A percentile compares a stretch with the other conserved stretches of the same genome.
These are phyloP conservation scores for Vigna nakashimae DNA, from an alignment of 306 rosid species.

Conservation along the genomic window DNA sequence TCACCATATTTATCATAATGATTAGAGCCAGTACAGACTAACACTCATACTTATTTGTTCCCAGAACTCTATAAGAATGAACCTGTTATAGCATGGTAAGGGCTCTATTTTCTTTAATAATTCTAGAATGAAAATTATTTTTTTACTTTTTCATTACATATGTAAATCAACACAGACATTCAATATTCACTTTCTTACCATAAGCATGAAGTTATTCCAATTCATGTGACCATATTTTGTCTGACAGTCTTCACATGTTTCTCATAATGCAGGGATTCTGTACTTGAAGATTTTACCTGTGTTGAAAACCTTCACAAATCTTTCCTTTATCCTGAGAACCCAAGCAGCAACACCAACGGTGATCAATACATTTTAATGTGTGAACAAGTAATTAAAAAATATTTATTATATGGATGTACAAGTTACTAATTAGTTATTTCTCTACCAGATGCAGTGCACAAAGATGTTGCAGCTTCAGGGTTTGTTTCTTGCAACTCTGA, in stretches of 20 bases:
- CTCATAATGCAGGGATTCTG: constrained; percentile 66
- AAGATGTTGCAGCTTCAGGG: constrained; percentile 44
- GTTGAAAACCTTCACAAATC: constrained; percentile 51
- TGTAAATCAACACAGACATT: constrained; percentile 47
- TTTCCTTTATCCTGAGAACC: constrained; percentile 57
- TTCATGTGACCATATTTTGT: constrained; percentile 23
- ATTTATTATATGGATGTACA: constrained; percentile 38
- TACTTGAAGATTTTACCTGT: constrained; percentile 62
- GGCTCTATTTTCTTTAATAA: constrained; percentile 44
- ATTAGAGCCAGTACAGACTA: constrained; percentile 44
- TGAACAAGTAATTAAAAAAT: constrained; percentile 33
- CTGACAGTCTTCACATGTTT: constrained; percentile 45
- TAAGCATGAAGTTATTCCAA: constrained; percentile 30
- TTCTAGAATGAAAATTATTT: constrained; percentile 17
- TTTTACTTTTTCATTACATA: constrained; percentile 35
- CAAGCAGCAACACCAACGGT: constrained; percentile 43
- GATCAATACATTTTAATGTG: constrained; percentile 42
- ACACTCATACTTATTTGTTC: constrained; percentile 43
- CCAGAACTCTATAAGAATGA: constrained; percentile 45
- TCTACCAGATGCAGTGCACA: constrained; percentile 45
- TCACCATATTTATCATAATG: constrained; percentile 44
- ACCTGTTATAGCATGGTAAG: constrained; percentile 44
- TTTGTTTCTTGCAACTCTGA: constrained; percentile 47
- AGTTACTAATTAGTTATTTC: constrained; percentile 46
- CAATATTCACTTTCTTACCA: constrained; percentile 56